Evolutionary conservation across 805 yeast genomes (phyloP).

Genomic region (Yamadazyma kitorensis): DNA sequence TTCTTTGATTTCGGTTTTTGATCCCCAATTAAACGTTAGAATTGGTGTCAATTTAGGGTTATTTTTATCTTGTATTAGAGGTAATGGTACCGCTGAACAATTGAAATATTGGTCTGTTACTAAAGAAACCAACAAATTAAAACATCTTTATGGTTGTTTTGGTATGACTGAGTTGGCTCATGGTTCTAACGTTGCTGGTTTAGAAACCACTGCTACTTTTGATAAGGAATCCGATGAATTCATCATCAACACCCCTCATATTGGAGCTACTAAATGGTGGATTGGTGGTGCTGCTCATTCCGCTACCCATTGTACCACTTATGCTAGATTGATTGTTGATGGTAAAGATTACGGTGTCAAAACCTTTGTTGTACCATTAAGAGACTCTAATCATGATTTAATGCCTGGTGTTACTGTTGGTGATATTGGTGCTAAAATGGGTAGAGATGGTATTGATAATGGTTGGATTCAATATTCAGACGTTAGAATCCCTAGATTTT

Average conservation of each 20-base stretch:
- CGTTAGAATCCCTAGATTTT: constrained; percentile 43
- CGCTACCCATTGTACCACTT: constrained; percentile 39
- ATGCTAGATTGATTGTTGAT: constrained; percentile 42
- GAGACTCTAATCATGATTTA: constrained; percentile 41
- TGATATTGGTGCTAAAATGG: constrained; percentile 49
- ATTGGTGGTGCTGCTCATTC: constrained; percentile 51
- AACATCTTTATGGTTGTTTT: constrained; percentile 60
- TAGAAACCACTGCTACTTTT: constrained; percentile 52
- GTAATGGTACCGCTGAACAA: constrained; percentile 86
- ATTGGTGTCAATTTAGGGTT: constrained; percentile 86
- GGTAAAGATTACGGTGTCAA: constrained; percentile 47
- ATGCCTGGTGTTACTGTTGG: constrained; percentile 45
- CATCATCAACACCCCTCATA: constrained; percentile 44
- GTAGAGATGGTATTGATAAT: constrained; percentile 48
- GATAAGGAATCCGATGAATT: constrained; percentile 41
- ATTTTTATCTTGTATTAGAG: constrained; percentile 76
- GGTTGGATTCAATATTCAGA: constrained; percentile 48
- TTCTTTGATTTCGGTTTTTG: constrained; percentile 59
- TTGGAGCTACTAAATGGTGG: constrained; percentile 52
- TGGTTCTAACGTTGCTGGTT: constrained; percentile 57
- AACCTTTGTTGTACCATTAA: constrained; percentile 45
- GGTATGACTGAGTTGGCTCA: constrained; percentile 67
- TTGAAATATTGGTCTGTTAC: constrained; percentile 76
- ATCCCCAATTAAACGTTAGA: constrained; percentile 79
- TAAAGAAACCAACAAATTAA: constrained; percentile 58